Percentiles rank a stretch among this genome's conserved stretches.
Evolutionary conservation across 1,284 basidiomycete species (phyloP).

Genomic region (Trichosporon sp.): DNA sequence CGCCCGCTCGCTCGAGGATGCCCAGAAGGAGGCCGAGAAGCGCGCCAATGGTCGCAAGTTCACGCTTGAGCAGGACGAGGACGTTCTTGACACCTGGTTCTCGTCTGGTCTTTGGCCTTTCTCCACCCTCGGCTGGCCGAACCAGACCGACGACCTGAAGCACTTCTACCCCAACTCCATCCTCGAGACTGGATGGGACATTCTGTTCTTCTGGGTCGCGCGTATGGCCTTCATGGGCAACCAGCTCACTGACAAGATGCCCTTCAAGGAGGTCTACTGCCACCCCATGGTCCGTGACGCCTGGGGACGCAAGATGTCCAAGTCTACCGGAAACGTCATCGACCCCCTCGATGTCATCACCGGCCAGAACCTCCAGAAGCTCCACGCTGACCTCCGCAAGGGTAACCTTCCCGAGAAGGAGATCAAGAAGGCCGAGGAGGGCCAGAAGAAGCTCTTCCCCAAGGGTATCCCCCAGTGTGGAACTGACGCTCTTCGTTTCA

Average conservation of each 20-base stretch:
- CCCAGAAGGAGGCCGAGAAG: slow-evolving; percentile 72
- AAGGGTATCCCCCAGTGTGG: slow-evolving; percentile 99
- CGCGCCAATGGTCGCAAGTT: slow-evolving; percentile 74
- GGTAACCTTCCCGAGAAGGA: slow-evolving; percentile 96
- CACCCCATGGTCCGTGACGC: slow-evolving; percentile 99
- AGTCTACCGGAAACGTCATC: slow-evolving; percentile 96
- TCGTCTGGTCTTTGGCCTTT: slow-evolving; percentile 98
- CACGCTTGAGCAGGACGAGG: slow-evolving; percentile 88
- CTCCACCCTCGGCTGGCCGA: slow-evolving; percentile 97
- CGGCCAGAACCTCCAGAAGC: slow-evolving; percentile 76
- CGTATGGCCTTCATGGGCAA: slow-evolving; percentile 96
- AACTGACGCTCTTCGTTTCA: slow-evolving; percentile 93
- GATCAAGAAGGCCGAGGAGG: slow-evolving; percentile 83
- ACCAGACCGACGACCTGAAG: slow-evolving; percentile 69
- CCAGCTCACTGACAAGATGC: slow-evolving; percentile 84
- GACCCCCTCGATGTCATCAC: slow-evolving; percentile 96
- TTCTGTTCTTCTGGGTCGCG: slow-evolving; percentile 99
- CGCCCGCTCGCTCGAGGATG: slow-evolving; percentile 78
- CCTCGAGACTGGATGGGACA: slow-evolving; percentile 99
- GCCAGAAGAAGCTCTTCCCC: slow-evolving; percentile 99
- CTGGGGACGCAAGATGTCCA: slow-evolving; percentile 98
- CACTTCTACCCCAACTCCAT: slow-evolving; percentile 86
- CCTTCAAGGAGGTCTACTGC: slow-evolving; percentile 97
- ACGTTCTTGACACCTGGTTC: slow-evolving; percentile 99
- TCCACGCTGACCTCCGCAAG: slow-evolving; percentile 83